Percentiles rank a stretch among this genome's conserved stretches.
Evolutionary conservation across 208 protist genomes (phyloP).

Genomic region (Blechomonas ayalai): DNA sequence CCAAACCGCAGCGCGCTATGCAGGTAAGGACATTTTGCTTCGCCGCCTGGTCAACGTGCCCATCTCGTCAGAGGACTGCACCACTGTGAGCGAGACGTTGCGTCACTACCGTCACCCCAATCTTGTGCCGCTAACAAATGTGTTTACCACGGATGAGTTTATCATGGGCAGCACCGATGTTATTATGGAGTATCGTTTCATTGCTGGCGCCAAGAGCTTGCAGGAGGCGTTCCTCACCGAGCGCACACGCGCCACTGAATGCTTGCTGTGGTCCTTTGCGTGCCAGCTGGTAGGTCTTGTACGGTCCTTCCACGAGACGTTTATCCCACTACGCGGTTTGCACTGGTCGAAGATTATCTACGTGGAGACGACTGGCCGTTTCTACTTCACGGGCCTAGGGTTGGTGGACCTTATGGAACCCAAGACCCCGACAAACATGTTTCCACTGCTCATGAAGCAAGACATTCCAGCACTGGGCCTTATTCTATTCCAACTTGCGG

Average conservation of each 20-base stretch:
- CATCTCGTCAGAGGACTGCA: constrained; percentile 39
- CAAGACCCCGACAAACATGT: constrained; percentile 6
- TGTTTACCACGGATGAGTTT: constrained; percentile 78
- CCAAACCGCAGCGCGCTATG: constrained; percentile 65
- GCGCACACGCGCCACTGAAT: constrained; percentile 56
- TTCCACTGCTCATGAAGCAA: constrained; percentile 51
- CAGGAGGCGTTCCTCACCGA: constrained; percentile 72
- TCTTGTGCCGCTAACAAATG: constrained; percentile 64
- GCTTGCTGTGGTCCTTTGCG: constrained; percentile 80
- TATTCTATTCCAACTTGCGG: constrained; percentile 76
- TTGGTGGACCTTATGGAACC: constrained; percentile 72
- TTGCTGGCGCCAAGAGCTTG: constrained; percentile 65
- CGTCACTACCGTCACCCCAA: constrained; percentile 76
- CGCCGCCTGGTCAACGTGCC: constrained; percentile 60
- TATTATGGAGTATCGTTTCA: constrained; percentile 85
- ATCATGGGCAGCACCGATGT: constrained; percentile 77
- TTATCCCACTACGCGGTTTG: constrained; percentile 61
- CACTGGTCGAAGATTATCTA: constrained; percentile 84
- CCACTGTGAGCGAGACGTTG: constrained; percentile 39
- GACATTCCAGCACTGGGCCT: constrained; percentile 77
- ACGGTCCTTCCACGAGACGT: constrained; percentile 79
- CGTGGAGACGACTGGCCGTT: constrained; percentile 61
- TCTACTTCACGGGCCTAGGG: constrained; percentile 81
- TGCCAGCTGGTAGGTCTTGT: constrained; percentile 81
- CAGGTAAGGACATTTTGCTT: constrained; percentile 68